Conservation (phyloP, 2,329 filamentous ascomycete species). For the Diaporthe destruens region DNA sequence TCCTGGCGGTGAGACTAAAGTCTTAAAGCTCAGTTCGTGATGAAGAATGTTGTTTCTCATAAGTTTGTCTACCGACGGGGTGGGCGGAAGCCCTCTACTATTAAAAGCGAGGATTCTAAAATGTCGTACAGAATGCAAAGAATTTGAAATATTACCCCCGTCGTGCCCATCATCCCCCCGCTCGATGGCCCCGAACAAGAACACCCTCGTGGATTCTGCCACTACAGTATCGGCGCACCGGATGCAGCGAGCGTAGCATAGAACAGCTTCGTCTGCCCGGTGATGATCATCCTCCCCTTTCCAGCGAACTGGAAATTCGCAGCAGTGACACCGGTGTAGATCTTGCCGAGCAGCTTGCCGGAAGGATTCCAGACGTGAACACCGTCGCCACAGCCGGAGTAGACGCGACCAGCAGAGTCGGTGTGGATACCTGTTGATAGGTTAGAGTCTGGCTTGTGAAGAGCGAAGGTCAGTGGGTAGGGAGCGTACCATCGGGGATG, state of each 20-base stretch:
- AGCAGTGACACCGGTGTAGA: constrained; percentile 61
- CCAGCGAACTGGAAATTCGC: constrained; percentile 65
- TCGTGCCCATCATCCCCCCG: neutral
- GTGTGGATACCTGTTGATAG: constrained; percentile 61
- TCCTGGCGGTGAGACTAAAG: neutral
- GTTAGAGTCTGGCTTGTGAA: neutral
- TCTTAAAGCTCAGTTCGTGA: neutral
- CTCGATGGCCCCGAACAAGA: neutral
- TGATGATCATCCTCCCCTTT: constrained; percentile 55
- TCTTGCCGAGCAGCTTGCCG: constrained; percentile 67
- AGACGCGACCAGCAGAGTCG: constrained; percentile 68
- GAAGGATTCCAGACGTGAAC: constrained; percentile 63
- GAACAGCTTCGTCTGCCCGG: constrained; percentile 56
- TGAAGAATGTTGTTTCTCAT: neutral
- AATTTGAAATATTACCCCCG: neutral
- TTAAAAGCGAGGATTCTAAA: constrained; percentile 6
- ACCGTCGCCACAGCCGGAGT: constrained; percentile 63
- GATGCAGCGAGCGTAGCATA: constrained; percentile 51
- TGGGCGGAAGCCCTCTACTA: constrained; percentile 2
- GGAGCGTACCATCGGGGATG: constrained; percentile 59
- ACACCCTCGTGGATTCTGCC: neutral
- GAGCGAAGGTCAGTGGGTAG: neutral
- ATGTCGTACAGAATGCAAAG: neutral
- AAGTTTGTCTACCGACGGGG: neutral
- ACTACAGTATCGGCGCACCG: constrained; percentile 14